These are phyloP conservation scores for Globisporangium spiculum DNA, from an alignment of 352 stramenopile species.

Conservation along the genomic window DNA sequence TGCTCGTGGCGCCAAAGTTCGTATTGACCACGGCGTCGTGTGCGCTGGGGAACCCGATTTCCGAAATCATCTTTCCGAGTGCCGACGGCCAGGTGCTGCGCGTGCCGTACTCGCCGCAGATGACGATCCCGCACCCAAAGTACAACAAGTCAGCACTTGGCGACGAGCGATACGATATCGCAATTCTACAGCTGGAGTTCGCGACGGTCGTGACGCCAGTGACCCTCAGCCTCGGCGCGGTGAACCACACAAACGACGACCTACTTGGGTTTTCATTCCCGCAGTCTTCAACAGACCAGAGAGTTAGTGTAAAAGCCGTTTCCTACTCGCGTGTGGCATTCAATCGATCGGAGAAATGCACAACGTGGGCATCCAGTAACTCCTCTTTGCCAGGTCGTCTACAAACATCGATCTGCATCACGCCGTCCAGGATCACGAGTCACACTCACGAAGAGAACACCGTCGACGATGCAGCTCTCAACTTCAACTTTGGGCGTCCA, in stretches of 20 bases:
- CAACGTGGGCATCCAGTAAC: neutral
- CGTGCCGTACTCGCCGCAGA: conserved; percentile 4
- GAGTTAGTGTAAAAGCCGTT: neutral
- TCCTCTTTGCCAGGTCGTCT: neutral
- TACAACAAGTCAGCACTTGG: conserved; percentile 2
- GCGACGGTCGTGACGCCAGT: neutral
- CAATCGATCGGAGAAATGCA: conserved; percentile 9
- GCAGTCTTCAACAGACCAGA: neutral
- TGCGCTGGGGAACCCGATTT: neutral
- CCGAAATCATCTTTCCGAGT: neutral
- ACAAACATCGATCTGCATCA: neutral
- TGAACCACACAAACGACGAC: neutral
- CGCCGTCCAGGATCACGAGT: neutral
- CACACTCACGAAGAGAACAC: no score
- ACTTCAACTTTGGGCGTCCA: neutral
- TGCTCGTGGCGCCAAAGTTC: conserved; percentile 31
- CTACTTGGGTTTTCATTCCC: neutral
- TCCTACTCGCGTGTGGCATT: conserved; percentile 5
- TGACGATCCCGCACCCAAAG: conserved; percentile 9
- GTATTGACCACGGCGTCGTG: conserved; percentile 35
- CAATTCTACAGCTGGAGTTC: conserved; percentile 11
- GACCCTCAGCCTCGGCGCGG: conserved; percentile 11
- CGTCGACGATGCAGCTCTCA: neutral
- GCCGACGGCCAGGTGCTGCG: conserved; percentile 8
- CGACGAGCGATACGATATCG: conserved; percentile 7